phyloP scores from a whole-genome alignment of 495 filamentous ascomycete genomes.

The Hypoxylon perforatum region DNA sequence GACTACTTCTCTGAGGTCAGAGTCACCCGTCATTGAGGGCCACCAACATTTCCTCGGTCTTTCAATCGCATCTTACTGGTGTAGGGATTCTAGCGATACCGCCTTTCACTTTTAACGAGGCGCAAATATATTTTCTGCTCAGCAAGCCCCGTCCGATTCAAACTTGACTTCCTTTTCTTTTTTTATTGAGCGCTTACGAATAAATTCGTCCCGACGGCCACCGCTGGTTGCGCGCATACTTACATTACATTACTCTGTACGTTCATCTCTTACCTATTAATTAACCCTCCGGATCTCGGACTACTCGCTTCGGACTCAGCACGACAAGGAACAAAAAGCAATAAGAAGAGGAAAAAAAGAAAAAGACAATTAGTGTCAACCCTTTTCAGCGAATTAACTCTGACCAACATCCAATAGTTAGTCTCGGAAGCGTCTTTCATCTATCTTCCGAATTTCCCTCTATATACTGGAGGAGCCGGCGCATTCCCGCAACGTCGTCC shows the following conservation, averaged over 20 bases:
- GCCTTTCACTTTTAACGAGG: constrained; percentile 33
- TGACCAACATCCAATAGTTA: constrained; percentile 46
- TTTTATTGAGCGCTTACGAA: constrained; percentile 33
- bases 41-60: constrained; percentile 30
- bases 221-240: constrained; percentile 38
- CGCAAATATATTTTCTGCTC: constrained; percentile 30
- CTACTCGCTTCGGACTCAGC: constrained; percentile 30
- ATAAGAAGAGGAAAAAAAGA: constrained; percentile 23
- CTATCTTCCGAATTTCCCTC: constrained; percentile 12
- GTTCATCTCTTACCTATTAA: constrained; percentile 17
- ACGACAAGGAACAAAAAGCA: constrained; percentile 32
- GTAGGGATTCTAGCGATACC: constrained; percentile 39
- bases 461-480: constrained; percentile 30
- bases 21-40: constrained; percentile 35
- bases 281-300: constrained; percentile 36
- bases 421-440: constrained; percentile 19
- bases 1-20: constrained; percentile 35
- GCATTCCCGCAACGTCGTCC: constrained; percentile 38
- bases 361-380: constrained; percentile 22
- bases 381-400: constrained; percentile 16
- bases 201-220: constrained; percentile 38
- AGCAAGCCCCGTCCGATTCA: constrained; percentile 22
- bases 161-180: constrained; percentile 41
- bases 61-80: constrained; percentile 37
- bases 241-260: constrained; percentile 28